phyloP scores from a whole-genome alignment of 108 stramenopile genomes.

The Skeletonema costatum region DNA sequence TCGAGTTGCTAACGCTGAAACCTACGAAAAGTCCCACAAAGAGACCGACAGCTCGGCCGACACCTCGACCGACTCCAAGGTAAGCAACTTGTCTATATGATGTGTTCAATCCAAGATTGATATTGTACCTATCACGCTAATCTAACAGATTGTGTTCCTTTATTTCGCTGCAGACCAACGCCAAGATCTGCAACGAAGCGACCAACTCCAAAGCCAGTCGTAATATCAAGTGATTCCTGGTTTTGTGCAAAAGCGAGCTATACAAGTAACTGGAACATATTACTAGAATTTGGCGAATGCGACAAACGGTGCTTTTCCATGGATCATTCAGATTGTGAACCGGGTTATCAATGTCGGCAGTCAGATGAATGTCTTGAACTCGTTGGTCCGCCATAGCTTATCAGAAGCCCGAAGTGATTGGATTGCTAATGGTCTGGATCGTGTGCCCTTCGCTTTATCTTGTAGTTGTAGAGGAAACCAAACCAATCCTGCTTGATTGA shows the following conservation, averaged over 20 bases:
- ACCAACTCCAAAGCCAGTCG: conserved; percentile 19
- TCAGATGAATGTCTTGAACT: conserved; percentile 20
- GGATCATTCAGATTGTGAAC: conserved; percentile 32
- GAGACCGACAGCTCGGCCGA: conserved; percentile 4
- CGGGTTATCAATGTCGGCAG: conserved; percentile 27
- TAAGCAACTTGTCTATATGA: not conserved
- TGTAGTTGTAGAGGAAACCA: no score
- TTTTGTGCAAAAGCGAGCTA: conserved; percentile 31
- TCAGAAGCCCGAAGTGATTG: not conserved
- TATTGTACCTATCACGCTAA: not conserved
- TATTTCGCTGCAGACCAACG: not conserved
- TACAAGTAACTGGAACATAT: conserved; percentile 46
- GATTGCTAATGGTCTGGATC: no score
- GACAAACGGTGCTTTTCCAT: conserved; percentile 19
- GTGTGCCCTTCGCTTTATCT: no score
- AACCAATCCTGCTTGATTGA: no score
- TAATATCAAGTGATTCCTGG: conserved; percentile 6
- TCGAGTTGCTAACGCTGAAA: not conserved
- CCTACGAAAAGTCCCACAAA: not conserved
- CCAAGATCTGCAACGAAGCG: conserved; percentile 5
- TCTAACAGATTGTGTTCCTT: not conserved
- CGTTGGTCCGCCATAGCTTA: not conserved
- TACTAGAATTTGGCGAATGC: conserved; percentile 43
- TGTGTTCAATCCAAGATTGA: not conserved
- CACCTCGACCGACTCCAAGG: conserved; percentile 9